These are phyloP conservation scores for Penicillium argentinense DNA, from an alignment of 495 filamentous ascomycete species.

Conservation along the genomic window DNA sequence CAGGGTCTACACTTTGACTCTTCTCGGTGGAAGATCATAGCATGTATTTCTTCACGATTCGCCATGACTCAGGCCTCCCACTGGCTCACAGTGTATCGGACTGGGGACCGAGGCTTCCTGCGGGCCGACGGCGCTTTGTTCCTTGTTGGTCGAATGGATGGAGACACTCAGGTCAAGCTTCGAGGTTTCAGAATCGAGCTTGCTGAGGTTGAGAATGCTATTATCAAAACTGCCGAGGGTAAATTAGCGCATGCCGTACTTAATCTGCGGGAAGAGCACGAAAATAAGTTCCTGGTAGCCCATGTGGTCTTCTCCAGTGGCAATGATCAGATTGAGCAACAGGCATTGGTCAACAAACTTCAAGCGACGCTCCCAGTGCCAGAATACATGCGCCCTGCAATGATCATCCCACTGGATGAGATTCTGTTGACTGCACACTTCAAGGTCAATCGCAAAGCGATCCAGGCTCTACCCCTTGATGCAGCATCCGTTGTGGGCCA, in stretches of 20 bases:
- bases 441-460: slow-evolving; percentile 33
- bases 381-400: slow-evolving; percentile 40
- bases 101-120: slow-evolving; percentile 21
- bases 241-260: slow-evolving; percentile 17
- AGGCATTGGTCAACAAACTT: neutral
- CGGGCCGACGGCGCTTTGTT: slow-evolving; percentile 27
- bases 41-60: no score
- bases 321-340: neutral
- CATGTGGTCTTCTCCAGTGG: slow-evolving; percentile 18
- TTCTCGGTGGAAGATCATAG: no score
- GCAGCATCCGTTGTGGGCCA: neutral
- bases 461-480: slow-evolving; percentile 23
- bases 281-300: slow-evolving; percentile 26
- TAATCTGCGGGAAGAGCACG: slow-evolving; percentile 22
- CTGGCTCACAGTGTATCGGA: no score
- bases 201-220: slow-evolving; percentile 38
- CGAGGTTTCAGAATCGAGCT: slow-evolving; percentile 52
- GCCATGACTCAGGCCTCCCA: no score
- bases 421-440: slow-evolving; percentile 33
- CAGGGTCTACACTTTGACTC: no score
- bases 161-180: slow-evolving; percentile 49
- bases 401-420: slow-evolving; percentile 25
- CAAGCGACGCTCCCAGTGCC: slow-evolving; percentile 31
- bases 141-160: slow-evolving; percentile 30
- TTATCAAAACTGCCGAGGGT: slow-evolving; percentile 26